Base-by-base conservation (phyloP, 495 filamentous ascomycete species). In the Penicillium crystallinum region DNA sequence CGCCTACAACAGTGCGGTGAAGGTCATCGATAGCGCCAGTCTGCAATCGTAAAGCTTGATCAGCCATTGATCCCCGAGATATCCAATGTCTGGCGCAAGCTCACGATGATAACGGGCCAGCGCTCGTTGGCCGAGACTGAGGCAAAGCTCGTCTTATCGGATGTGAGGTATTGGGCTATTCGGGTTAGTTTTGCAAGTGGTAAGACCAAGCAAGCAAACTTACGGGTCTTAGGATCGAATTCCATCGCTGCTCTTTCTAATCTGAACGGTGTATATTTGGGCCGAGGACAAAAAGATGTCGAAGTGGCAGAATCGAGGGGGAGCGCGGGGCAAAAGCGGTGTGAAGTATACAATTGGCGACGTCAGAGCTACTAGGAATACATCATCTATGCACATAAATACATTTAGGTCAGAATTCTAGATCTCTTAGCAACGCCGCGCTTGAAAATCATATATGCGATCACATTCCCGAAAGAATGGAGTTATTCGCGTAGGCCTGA, bases 11-110 rank as follows among this genome's bases (percentile, higher is more conserved):
- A 17, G 87, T 79, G 4, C 87, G 87, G 70, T 96, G 91, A 18
- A 92, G 77, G 65, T 97, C 91, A 65, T 97, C 92, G 65, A 98
- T 96, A 23, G 88, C 91, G 67, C 90, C 83, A 15, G 93, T 97
- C 91, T 97, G 59, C 37, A 11, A 40, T 30, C 11, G 30, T n/a
- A 48, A 57, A 27, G 68, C 43, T 46, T 3, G 34, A 29, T 61
- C 21, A 59, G 56, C 37, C 33, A 43, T 49, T 49, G n/a, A 47
- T 18, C 38, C 9, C 40, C 4, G 29, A 17, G n/a, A 6, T 40
- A 37, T 41, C 31, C 14, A 17, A 22, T 4, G 2, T 17, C 18
- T 6, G 34, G 15, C 17, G 19, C 19, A 17, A 49, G 61, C 82
- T 62, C 56, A 96, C 91, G 42, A 98, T 68, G 63, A 98, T 97